These are phyloP conservation scores for Colletotrichum trifolii DNA, from an alignment of 2,329 filamentous ascomycete species.

Conservation along the genomic window DNA sequence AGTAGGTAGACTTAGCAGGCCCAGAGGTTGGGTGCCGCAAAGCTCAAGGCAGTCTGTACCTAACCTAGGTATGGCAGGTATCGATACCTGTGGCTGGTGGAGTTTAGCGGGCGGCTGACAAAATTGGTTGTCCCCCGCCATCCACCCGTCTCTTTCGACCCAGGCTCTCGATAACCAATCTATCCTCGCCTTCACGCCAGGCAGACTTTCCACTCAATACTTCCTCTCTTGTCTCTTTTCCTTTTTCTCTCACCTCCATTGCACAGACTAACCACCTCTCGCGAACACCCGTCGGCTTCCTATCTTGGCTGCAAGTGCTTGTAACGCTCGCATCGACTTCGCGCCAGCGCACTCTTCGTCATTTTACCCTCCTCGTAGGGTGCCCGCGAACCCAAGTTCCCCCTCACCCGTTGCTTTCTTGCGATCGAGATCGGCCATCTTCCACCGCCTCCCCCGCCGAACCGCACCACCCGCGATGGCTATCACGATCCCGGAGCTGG, in stretches of 20 bases:
- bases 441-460: conserved; percentile 45
- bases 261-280: conserved; percentile 6
- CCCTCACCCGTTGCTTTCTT: conserved; percentile 32
- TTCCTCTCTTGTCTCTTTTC: conserved; percentile 12
- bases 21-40: neutral
- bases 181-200: conserved; percentile 34
- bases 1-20: neutral
- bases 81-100: conserved; percentile 37
- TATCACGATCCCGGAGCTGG: conserved; percentile 90
- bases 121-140: conserved; percentile 40
- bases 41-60: too few species aligned
- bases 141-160: conserved; percentile 32
- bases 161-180: conserved; percentile 32
- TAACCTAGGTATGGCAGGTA: conserved; percentile 26
- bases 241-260: conserved; percentile 16
- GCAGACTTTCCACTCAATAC: conserved; percentile 30
- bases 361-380: conserved; percentile 40
- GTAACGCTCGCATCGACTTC: conserved; percentile 10
- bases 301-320: conserved; percentile 10
- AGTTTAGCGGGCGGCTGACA: conserved; percentile 38
- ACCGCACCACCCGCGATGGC: conserved; percentile 64
- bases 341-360: conserved; percentile 37
- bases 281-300: conserved; percentile 5
- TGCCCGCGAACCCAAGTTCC: conserved; percentile 27
- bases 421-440: conserved; percentile 38